Base-by-base conservation (phyloP, 768 basidiomycete species). In the Naganishia friedmannii region DNA sequence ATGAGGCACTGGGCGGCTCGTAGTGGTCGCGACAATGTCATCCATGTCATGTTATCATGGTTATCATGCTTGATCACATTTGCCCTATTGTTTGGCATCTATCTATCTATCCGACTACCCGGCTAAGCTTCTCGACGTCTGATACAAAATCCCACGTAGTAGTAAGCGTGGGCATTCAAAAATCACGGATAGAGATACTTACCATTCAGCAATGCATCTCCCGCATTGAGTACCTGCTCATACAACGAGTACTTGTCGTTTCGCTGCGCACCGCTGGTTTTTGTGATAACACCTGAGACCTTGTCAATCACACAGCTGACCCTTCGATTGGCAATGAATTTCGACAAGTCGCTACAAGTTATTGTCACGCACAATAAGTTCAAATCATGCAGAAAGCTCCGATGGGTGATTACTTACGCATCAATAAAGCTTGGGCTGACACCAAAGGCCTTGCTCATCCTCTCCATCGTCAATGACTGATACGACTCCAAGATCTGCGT, bases 281-380 rank as follows among this genome's bases (percentile, higher is more conserved):
- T 97, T 83, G 93, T 91, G 19, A 97, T 93, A 45, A 97, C 86
- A 0, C 93, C 92, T 68, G 89, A 85, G n/a, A 98, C 95, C 76
- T 92, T 91, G 84, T 98, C 94, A 70, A 98, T 97, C 0, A 88
- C 88, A 74, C 89, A 90, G 76, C 91, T 88, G 60, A 99, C 82
- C 13, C 95, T 85, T 28, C 90, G 90, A 17, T 87, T 86, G 19
- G 93, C 89, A 74, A 99, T 97, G 83, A 97, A 95, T 8, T 88
- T 86, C 34, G 92, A 91, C 42, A 98, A 85, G 77, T 99, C 94
- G 74, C 92, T 93, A n/a, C 34, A 37, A 29, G 19, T 26, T 10
- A 53, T n/a, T n/a, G n/a, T 37, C 34, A 37, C 34, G 12, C 12
- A 37, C 56, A 63, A 29, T 2, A 51, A 15, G 17, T 45, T 70